phyloP scores from a whole-genome alignment of 148 eudicot species.

The Vaccinium macrocarpon region DNA sequence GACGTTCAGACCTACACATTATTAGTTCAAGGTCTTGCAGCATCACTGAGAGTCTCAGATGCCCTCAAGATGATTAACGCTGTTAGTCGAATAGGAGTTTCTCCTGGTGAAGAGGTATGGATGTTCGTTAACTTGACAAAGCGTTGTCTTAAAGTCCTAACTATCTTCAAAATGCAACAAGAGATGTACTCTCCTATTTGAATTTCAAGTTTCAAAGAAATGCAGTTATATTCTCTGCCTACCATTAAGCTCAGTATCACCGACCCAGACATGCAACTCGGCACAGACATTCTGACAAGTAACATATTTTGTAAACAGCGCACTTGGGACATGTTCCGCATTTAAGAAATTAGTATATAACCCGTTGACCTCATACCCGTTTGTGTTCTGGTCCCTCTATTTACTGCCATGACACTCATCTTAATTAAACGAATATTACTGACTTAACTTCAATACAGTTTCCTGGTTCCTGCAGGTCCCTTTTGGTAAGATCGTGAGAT shows the following conservation, averaged over 20 bases:
- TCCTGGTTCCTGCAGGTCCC: constrained; percentile 60
- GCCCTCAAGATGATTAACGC: constrained; percentile 66
- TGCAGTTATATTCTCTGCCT: neutral
- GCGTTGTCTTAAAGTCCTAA: neutral
- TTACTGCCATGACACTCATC: neutral
- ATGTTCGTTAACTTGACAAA: neutral
- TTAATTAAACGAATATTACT: neutral
- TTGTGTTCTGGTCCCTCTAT: neutral
- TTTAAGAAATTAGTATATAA: neutral
- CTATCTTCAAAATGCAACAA: neutral
- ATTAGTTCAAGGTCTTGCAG: constrained; percentile 73
- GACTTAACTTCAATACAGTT: constrained; percentile 10
- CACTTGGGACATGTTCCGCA: neutral
- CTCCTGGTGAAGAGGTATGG: constrained; percentile 82
- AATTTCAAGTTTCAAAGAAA: neutral
- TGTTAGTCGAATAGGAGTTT: constrained; percentile 76
- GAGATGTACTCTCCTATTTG: neutral
- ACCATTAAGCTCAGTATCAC: neutral
- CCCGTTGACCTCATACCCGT: neutral
- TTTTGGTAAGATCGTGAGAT: constrained; percentile 85
- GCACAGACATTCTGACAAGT: neutral
- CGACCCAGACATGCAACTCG: neutral
- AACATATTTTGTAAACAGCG: neutral
- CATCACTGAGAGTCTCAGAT: constrained; percentile 77
- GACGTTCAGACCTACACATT: constrained; percentile 59